Evolutionary conservation across 1,139 yeast genomes (phyloP).

Genomic region (Scheffersomyces segobiensis): DNA sequence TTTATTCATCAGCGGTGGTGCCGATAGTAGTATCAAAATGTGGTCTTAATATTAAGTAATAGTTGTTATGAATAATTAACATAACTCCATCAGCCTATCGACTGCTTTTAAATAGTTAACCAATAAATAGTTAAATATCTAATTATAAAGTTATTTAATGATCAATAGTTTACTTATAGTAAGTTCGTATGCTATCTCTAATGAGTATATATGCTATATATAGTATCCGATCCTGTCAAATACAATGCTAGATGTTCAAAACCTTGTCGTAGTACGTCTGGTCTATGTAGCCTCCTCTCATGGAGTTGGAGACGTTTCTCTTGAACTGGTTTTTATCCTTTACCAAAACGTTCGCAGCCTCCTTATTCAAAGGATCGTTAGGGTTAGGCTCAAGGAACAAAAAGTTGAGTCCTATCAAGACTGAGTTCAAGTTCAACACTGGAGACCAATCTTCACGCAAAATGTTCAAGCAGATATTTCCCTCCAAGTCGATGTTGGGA

Average conservation of each 20-base stretch:
- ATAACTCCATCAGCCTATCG: not conserved
- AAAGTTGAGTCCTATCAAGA: constrained; percentile 82
- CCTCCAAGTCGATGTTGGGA: constrained; percentile 89
- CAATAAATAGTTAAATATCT: not conserved
- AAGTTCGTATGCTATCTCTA: not conserved
- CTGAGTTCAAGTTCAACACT: constrained; percentile 76
- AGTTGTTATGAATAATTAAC: not conserved
- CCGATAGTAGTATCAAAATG: constrained; percentile 52
- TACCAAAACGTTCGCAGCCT: constrained; percentile 77
- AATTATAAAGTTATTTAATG: no score
- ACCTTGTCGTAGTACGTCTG: constrained; percentile 56
- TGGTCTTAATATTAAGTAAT: constrained; percentile 33
- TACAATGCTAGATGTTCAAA: not conserved
- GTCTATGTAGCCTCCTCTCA: constrained; percentile 72
- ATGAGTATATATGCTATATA: not conserved
- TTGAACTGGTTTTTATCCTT: constrained; percentile 58
- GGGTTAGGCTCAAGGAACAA: constrained; percentile 90
- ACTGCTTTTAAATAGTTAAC: no score
- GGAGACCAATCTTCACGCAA: constrained; percentile 97
- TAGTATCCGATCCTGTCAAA: not conserved
- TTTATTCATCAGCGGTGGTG: constrained; percentile 59
- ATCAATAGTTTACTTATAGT: not conserved
- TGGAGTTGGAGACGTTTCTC: constrained; percentile 57
- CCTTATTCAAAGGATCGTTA: constrained; percentile 87
- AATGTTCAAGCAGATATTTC: constrained; percentile 89